Evolutionary conservation across 2,329 filamentous ascomycete genomes (phyloP).

Genomic region (Zelopaecilomyces penicillatus): DNA sequence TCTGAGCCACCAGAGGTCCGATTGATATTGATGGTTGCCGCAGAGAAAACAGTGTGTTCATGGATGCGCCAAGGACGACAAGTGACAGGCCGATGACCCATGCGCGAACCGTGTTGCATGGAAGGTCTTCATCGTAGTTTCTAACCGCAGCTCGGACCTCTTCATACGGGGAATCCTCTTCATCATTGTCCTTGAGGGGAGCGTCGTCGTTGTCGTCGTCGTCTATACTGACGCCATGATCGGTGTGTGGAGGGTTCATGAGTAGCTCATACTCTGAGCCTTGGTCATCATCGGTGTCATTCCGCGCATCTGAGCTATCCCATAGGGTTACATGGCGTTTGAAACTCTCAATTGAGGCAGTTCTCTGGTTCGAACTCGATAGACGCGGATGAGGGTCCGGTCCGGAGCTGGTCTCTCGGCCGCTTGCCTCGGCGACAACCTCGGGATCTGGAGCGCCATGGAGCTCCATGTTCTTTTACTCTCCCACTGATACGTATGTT

Average conservation of each 20-base stretch:
- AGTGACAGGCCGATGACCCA: slow-evolving; percentile 54
- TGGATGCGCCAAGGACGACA: slow-evolving; percentile 48
- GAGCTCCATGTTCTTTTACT: too few species aligned
- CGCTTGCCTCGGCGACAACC: slow-evolving; percentile 13
- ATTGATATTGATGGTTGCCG: slow-evolving; percentile 54
- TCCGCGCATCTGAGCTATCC: slow-evolving; percentile 29
- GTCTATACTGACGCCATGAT: slow-evolving; percentile 16
- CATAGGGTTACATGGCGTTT: slow-evolving; percentile 31
- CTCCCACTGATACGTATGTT: too few species aligned
- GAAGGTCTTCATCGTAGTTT: slow-evolving; percentile 57
- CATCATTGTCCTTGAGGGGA: slow-evolving; percentile 28
- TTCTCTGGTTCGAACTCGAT: slow-evolving; percentile 19
- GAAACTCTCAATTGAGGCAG: slow-evolving; percentile 16
- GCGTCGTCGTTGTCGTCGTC: slow-evolving; percentile 18
- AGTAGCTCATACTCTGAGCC: slow-evolving; percentile 47
- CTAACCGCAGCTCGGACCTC: slow-evolving; percentile 57
- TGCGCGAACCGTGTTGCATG: slow-evolving; percentile 57
- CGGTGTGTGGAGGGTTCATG: slow-evolving; percentile 34
- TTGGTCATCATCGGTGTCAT: slow-evolving; percentile 36
- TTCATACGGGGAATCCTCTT: slow-evolving; percentile 56
- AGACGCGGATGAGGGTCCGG: slow-evolving; percentile 18
- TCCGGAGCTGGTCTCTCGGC: slow-evolving; percentile 11
- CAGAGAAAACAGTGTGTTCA: slow-evolving; percentile 57
- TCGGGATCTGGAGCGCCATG: too few species aligned
- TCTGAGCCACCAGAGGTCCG: slow-evolving; percentile 52